These are phyloP conservation scores for Yarrowia sp. DNA, from an alignment of 805 yeast species.

Conservation along the genomic window DNA sequence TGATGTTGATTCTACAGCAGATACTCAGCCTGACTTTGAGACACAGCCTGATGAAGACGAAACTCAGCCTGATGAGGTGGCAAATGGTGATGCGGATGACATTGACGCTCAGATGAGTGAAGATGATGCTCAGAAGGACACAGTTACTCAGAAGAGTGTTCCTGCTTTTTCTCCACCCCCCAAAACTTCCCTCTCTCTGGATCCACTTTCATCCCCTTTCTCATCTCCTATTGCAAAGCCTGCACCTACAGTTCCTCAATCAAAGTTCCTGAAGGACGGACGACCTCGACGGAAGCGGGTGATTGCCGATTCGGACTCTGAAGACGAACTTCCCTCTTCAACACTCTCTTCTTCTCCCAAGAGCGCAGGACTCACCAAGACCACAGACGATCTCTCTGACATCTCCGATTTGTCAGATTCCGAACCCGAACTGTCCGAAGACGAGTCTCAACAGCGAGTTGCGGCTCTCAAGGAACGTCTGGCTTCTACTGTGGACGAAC, in stretches of 20 bases:
- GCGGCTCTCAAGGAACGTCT: conserved; percentile 11
- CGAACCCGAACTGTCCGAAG: not conserved
- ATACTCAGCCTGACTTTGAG: conserved; percentile 4
- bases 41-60: conserved; percentile 14
- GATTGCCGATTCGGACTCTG: conserved; percentile 32
- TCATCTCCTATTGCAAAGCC: no score
- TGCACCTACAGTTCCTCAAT: no score
- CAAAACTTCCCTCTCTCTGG: no score
- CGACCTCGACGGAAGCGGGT: conserved; percentile 16
- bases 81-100: no score
- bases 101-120: no score
- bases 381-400: no score
- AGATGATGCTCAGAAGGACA: no score
- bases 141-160: no score
- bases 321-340: not conserved
- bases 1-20: conserved; percentile 6
- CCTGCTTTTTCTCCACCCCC: no score
- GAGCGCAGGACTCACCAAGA: not conserved
- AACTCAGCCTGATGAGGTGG: not conserved
- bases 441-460: conserved; percentile 12
- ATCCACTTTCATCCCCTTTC: no score
- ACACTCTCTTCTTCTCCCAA: not conserved
- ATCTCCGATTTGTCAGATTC: not conserved
- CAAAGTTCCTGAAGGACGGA: no score
- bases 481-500: conserved; percentile 8